Evolutionary conservation across 116 monocot genomes (phyloP).

Genomic region (Cymodocea nodosa): DNA sequence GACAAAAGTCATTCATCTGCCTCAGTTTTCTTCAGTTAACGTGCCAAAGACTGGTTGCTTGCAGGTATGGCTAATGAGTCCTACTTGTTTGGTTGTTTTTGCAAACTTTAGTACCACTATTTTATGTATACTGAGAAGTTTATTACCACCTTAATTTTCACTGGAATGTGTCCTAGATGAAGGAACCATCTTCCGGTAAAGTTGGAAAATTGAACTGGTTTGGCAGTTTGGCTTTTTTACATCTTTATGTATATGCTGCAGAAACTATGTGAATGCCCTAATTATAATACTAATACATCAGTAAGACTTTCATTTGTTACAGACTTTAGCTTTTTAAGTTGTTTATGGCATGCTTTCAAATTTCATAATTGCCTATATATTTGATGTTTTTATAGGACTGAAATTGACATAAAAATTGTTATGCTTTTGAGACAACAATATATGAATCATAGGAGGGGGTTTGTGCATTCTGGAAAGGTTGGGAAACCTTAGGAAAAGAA

Average conservation of each 20-base stretch:
- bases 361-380: too few relatives aligned
- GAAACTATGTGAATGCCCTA: not conserved
- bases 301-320: not conserved
- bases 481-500: too few relatives aligned
- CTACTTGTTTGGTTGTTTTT: not conserved
- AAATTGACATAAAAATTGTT: too few relatives aligned
- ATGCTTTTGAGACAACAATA: too few relatives aligned
- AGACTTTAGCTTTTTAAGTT: not conserved
- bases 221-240: not conserved
- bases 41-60: slow-evolving; percentile 22
- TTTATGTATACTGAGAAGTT: not conserved
- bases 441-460: too few relatives aligned
- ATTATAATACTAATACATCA: not conserved
- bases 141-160: not conserved
- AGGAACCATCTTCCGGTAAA: not conserved
- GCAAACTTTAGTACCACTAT: not conserved
- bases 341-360: not conserved
- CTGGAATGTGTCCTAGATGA: slow-evolving; percentile 2
- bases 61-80: not conserved
- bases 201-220: slow-evolving; percentile 4
- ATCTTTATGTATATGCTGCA: not conserved
- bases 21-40: slow-evolving; percentile 65
- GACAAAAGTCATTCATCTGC: slow-evolving; percentile 23
- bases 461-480: too few relatives aligned
- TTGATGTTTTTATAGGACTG: too few relatives aligned